These are phyloP conservation scores for Naegleria fowleri DNA, from an alignment of 208 protist species.

Conservation along the genomic window DNA sequence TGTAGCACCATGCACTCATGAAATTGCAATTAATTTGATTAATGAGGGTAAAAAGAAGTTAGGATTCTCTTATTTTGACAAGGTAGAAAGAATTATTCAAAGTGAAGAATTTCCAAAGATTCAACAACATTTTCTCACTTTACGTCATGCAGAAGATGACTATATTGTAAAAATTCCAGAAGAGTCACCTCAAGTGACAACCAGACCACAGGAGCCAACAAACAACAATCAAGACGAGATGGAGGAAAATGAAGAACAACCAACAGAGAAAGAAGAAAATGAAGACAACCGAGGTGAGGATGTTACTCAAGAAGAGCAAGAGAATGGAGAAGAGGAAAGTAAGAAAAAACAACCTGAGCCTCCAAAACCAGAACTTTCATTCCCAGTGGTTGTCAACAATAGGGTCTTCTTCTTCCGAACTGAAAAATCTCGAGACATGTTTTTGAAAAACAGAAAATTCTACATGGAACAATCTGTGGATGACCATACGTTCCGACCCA, in stretches of 20 bases:
- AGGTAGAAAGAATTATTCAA: not conserved
- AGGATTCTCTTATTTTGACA: not conserved
- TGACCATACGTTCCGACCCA: not conserved
- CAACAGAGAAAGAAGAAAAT: not conserved
- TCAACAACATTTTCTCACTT: not conserved
- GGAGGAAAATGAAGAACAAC: not conserved
- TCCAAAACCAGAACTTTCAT: not conserved
- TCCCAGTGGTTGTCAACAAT: not conserved
- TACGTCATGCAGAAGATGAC: not conserved
- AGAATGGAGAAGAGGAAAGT: not conserved
- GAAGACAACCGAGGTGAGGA: not conserved
- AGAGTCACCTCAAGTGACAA: not conserved
- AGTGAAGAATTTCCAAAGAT: not conserved
- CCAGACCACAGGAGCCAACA: not conserved
- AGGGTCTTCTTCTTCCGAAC: not conserved
- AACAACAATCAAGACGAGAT: not conserved
- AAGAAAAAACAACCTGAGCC: not conserved
- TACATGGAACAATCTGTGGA: not conserved
- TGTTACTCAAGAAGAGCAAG: not conserved
- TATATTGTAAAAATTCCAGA: not conserved
- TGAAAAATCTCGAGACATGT: not conserved
- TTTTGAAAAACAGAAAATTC: not conserved
- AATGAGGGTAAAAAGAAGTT: not conserved
- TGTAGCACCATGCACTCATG: not conserved
- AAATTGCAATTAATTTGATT: not conserved